Base-by-base conservation (phyloP, 768 basidiomycete species). In the Tylopilus felleus region DNA sequence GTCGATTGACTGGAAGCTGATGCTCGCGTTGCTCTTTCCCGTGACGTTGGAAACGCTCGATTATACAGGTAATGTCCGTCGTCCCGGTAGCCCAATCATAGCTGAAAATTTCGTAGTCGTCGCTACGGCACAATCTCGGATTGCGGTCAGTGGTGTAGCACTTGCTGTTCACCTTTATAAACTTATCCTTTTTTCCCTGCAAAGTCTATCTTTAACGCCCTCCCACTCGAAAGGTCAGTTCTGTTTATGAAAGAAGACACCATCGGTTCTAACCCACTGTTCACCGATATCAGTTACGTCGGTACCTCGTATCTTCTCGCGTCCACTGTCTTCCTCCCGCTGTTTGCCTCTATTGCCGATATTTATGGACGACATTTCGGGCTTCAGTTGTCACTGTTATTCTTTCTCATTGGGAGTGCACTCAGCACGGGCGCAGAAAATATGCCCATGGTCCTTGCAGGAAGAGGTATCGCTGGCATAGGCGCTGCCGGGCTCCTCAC, bases 271-370 rank as follows among this genome's bases (percentile, higher is more conserved):
- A 29, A 35, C 17, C 12, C 39, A 21, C 25, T 49, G 35, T 36
- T 25, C 8, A 12, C 27, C 35, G 14, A 13, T 14, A 25, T 12
- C 13, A 75, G 80, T 51, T 80, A 75, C 53, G 74, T 81, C 19
- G 79, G 80, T 39, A 81, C 80, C 1, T 60, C 74, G 2, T 81
- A 81, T 51, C 64, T 81, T 22, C 68, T 81, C 16, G 73, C 80
- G 0, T 78, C 78, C 17, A 80, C 80, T 4, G 77, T 80, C 45
- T 81, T 81, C 63, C 66, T 81, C 9, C 80, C 80, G 6, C 59
- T 82, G 8, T 81, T 77, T 41, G 79, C 76, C 1, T 75, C 76
- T 8, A 53, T 81, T 8, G 74, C 78, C 10, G 80, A 81, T 56
- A 69, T 80, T 21, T 78, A 75, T 65, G 80, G 80, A 9, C 75